Evolutionary conservation across 495 filamentous ascomycete species (phyloP).

Genomic region (Tuber calosporum): DNA sequence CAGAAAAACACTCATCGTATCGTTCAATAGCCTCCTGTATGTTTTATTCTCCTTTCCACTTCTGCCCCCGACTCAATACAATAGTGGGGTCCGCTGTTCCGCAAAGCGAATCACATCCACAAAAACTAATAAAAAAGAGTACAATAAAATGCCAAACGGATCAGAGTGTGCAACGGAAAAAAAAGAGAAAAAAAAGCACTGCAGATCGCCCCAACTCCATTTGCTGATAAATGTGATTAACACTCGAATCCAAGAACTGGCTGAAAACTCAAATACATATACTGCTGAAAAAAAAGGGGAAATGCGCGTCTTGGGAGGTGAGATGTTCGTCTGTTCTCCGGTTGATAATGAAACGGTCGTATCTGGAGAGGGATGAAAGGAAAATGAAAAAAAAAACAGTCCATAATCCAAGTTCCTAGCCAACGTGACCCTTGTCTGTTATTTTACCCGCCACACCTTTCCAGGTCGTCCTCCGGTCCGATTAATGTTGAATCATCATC

Average conservation of each 20-base stretch:
- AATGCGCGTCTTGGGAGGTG: neutral
- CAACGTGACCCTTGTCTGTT: neutral
- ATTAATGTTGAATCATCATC: conserved; percentile 40
- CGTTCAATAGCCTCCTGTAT: neutral
- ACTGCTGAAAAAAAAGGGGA: neutral
- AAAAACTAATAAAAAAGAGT: neutral
- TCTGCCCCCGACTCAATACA: neutral
- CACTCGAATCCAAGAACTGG: neutral
- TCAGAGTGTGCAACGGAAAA: neutral
- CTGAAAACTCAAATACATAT: conserved; percentile 2
- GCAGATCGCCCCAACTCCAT: neutral
- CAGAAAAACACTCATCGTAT: neutral
- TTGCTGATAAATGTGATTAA: neutral
- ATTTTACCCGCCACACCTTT: conserved; percentile 25
- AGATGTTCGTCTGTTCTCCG: neutral
- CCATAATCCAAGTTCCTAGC: neutral
- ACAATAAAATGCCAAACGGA: neutral
- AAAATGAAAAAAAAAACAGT: neutral
- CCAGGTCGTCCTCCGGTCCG: conserved; percentile 32
- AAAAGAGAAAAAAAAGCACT: neutral
- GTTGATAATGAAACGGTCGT: neutral
- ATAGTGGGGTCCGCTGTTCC: neutral
- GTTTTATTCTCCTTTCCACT: neutral
- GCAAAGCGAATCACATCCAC: neutral
- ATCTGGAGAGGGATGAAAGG: neutral